Percentiles rank a stretch among this genome's conserved stretches.
phyloP scores from a whole-genome alignment of 2,329 filamentous ascomycete species.

The Arachnopeziza araneosa region DNA sequence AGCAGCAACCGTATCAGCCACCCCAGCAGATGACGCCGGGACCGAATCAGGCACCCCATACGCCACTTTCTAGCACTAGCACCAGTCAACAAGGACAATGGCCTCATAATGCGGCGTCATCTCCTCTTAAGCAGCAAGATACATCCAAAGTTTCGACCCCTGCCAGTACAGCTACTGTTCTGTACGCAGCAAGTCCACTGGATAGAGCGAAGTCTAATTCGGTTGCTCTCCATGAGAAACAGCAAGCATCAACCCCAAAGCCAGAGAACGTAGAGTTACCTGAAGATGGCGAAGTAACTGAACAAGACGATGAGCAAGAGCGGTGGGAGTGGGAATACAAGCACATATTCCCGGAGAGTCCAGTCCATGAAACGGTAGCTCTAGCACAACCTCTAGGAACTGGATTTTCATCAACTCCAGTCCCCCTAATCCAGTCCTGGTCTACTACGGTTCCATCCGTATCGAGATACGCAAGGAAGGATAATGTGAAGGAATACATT shows the following conservation, averaged over 20 bases:
- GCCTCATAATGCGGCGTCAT: background rate
- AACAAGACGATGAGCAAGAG: conserved; percentile 25
- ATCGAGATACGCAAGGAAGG: conserved; percentile 40
- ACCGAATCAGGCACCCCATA: background rate
- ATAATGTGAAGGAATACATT: conserved; percentile 40
- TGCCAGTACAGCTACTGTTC: background rate
- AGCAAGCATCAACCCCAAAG: background rate
- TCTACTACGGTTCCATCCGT: conserved; percentile 33
- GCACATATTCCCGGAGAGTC: conserved; percentile 34
- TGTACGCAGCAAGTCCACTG: background rate
- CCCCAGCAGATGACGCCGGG: conserved; percentile 2
- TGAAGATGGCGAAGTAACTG: conserved; percentile 6
- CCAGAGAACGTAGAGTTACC: background rate
- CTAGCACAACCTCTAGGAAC: conserved; percentile 41
- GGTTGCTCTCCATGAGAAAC: background rate
- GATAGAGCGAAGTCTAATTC: background rate
- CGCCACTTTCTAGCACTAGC: background rate
- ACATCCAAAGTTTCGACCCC: background rate
- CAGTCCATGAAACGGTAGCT: conserved; percentile 38
- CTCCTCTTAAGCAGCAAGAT: background rate
- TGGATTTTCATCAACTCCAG: conserved; percentile 40
- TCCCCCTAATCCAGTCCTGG: conserved; percentile 34
- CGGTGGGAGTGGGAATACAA: conserved; percentile 35
- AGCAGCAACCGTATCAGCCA: conserved; percentile 10
- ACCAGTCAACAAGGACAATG: background rate